A percentile compares a stretch with the other conserved stretches of the same genome.
These are phyloP conservation scores for Dianthus caryophyllus DNA, from an alignment of 148 eudicot genomes.

Conservation along the genomic window DNA sequence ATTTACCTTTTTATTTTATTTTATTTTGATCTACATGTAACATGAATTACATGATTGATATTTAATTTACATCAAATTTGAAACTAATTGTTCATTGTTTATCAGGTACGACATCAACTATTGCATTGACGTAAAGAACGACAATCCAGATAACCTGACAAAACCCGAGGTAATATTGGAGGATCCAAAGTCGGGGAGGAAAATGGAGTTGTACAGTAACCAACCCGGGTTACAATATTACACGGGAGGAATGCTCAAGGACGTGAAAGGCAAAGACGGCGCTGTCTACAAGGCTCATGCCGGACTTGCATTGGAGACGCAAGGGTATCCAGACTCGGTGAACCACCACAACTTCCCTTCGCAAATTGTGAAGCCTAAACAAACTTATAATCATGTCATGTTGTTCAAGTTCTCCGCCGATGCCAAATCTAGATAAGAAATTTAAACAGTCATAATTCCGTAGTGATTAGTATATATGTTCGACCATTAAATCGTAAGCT, in stretches of 20 bases:
- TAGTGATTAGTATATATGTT: too few species aligned
- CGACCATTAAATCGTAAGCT: too few species aligned
- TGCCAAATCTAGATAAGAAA: neutral
- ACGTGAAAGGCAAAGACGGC: slow-evolving; percentile 49
- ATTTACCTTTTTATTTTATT: too few species aligned
- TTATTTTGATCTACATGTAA: too few species aligned
- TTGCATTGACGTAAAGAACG: slow-evolving; percentile 33
- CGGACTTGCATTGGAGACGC: slow-evolving; percentile 68
- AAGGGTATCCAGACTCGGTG: slow-evolving; percentile 76
- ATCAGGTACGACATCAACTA: slow-evolving; percentile 66
- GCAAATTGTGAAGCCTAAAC: slow-evolving; percentile 59
- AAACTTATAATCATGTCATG: slow-evolving; percentile 51
- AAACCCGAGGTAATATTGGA: slow-evolving; percentile 28
- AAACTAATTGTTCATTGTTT: too few species aligned
- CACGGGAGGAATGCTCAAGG: slow-evolving; percentile 41
- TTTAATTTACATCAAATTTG: neutral
- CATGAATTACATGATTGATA: neutral
- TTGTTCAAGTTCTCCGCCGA: slow-evolving; percentile 47
- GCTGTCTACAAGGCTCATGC: slow-evolving; percentile 35
- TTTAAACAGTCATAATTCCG: too few species aligned
- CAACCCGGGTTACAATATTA: slow-evolving; percentile 64
- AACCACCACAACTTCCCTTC: slow-evolving; percentile 70
- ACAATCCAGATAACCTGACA: neutral
- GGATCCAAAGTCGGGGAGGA: slow-evolving; percentile 50
- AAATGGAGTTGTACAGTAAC: slow-evolving; percentile 55